These are phyloP conservation scores for Chlorella ohadii DNA, from an alignment of 139 green algal genomes.

Conservation along the genomic window DNA sequence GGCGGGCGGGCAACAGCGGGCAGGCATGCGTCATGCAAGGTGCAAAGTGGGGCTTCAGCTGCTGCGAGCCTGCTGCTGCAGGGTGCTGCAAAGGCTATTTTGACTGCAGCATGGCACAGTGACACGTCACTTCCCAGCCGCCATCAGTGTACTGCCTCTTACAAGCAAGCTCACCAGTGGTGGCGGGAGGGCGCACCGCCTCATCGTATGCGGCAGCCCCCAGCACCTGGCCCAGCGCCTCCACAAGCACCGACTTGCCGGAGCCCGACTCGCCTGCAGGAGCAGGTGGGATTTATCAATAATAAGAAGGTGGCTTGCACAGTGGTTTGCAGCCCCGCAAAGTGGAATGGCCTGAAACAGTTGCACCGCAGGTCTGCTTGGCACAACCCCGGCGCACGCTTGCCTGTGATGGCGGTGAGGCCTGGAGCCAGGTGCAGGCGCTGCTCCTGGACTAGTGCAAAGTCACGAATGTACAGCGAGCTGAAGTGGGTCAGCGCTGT, in stretches of 20 bases:
- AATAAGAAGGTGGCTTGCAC: too few relatives aligned
- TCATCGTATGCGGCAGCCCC: conserved; percentile 65
- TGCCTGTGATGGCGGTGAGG: conserved; percentile 85
- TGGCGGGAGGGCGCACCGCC: conserved; percentile 71
- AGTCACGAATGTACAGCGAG: conserved; percentile 71
- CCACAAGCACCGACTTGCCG: conserved; percentile 90
- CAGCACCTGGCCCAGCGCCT: conserved; percentile 76
- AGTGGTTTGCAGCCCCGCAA: too few relatives aligned
- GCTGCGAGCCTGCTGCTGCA: background rate
- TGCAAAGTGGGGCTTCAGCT: too few relatives aligned
- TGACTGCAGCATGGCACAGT: background rate
- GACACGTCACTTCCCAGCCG: too few relatives aligned
- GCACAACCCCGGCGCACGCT: too few relatives aligned
- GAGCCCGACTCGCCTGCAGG: conserved; percentile 79
- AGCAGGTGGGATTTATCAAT: too few relatives aligned
- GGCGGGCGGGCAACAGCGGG: conserved; percentile 65
- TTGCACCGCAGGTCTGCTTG: too few relatives aligned
- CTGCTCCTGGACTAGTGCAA: conserved; percentile 82
- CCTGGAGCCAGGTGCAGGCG: conserved; percentile 72
- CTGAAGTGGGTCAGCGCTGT: conserved; percentile 18
- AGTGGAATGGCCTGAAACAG: too few relatives aligned
- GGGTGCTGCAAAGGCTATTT: background rate
- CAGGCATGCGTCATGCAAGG: background rate
- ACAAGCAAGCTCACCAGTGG: conserved; percentile 60
- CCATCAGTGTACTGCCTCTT: too few relatives aligned